These are phyloP conservation scores for Blumeriella jaapii DNA, from an alignment of 2,329 filamentous ascomycete genomes.

Conservation along the genomic window DNA sequence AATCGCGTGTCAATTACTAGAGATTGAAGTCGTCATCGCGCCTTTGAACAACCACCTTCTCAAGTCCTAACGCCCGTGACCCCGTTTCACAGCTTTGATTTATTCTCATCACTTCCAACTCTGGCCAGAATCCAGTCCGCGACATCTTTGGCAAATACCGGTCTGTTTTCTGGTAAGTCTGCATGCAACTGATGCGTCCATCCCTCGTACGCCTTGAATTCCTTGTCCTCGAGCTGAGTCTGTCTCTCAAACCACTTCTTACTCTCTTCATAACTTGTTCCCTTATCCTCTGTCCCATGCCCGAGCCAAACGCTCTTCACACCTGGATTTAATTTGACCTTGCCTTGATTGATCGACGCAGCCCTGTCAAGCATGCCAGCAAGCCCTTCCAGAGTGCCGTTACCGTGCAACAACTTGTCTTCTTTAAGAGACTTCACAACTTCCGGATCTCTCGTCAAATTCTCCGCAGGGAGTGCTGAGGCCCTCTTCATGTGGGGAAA, in stretches of 20 bases:
- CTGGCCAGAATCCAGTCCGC: conserved; percentile 53
- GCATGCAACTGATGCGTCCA: conserved; percentile 66
- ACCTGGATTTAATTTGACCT: conserved; percentile 37
- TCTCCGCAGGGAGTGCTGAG: conserved; percentile 50
- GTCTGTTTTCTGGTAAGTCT: conserved; percentile 33
- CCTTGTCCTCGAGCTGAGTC: conserved; percentile 51
- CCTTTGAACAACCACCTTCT: background rate
- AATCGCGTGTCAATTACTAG: background rate
- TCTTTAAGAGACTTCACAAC: conserved; percentile 48
- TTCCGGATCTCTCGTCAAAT: conserved; percentile 55
- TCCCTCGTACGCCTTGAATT: conserved; percentile 63
- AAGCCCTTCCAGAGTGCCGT: conserved; percentile 73
- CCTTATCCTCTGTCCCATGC: conserved; percentile 65
- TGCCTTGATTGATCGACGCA: conserved; percentile 44
- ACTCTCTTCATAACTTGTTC: conserved; percentile 54
- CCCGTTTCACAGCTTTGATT: conserved; percentile 12
- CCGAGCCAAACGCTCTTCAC: conserved; percentile 57
- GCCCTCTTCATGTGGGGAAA: conserved; percentile 57
- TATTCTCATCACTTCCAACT: conserved; percentile 5
- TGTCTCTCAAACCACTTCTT: conserved; percentile 49
- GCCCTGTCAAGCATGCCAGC: conserved; percentile 68
- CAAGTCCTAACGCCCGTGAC: background rate
- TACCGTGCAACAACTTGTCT: conserved; percentile 69
- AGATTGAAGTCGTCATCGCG: background rate
- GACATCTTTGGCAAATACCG: conserved; percentile 42